Conservation (phyloP, 345 rosid species). For the Sisymbrium altissimum region DNA sequence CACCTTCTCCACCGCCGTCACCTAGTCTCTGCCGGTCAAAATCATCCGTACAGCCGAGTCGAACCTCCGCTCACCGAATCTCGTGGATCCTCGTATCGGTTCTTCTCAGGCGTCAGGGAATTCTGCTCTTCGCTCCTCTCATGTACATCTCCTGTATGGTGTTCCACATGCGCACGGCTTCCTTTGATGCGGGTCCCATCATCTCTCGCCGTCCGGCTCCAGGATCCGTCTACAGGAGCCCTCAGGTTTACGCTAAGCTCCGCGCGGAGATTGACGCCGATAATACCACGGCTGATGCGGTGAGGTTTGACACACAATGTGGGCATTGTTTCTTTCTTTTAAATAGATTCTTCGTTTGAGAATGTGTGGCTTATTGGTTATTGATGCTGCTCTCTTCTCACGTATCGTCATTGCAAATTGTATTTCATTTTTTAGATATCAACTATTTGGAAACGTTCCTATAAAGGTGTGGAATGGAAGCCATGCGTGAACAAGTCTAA, state of each 20-base stretch:
- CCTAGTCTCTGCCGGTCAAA: constrained; percentile 74
- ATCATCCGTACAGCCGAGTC: constrained; percentile 32
- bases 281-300: constrained; percentile 87
- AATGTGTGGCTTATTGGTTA: too few relatives aligned
- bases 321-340: neutral
- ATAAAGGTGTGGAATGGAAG: constrained; percentile 75
- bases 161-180: constrained; percentile 75
- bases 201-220: constrained; percentile 64
- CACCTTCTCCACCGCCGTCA: constrained; percentile 83
- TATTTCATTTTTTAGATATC: constrained; percentile 54
- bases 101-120: constrained; percentile 86
- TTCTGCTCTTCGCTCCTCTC: constrained; percentile 84
- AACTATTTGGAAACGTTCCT: constrained; percentile 80
- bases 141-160: constrained; percentile 87
- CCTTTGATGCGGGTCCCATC: constrained; percentile 58
- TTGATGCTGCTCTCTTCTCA: neutral
- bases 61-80: constrained; percentile 60
- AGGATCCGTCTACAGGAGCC: constrained; percentile 87
- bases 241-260: constrained; percentile 78
- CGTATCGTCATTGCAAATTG: neutral
- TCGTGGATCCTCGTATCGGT: constrained; percentile 71
- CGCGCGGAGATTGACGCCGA: constrained; percentile 76
- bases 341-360: too few relatives aligned
- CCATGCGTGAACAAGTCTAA: constrained; percentile 65
- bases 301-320: constrained; percentile 37